Evolutionary conservation across 768 basidiomycete species (phyloP).

Genomic region (Boletus subparvulus): DNA sequence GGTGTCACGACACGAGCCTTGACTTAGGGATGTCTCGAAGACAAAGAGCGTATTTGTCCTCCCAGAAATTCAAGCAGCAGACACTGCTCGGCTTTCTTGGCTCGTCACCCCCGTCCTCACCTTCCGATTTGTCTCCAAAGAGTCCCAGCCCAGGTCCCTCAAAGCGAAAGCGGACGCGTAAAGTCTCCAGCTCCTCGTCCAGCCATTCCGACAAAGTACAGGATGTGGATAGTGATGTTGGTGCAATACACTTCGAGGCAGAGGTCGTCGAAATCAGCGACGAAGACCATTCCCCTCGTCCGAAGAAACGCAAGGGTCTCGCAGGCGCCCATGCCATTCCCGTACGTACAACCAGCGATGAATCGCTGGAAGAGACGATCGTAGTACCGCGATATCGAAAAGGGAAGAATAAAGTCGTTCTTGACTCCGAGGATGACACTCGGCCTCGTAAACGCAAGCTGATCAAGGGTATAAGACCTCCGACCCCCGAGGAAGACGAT

Average conservation of each 20-base stretch:
- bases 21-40: constrained; percentile 3
- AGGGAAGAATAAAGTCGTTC: constrained; percentile 20
- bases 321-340: constrained; percentile 16
- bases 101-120: constrained; percentile 30
- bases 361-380: constrained; percentile 20
- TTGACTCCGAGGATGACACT: constrained; percentile 38
- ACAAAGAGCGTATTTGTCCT: constrained; percentile 4
- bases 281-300: constrained; percentile 27
- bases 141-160: not conserved
- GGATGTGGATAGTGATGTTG: constrained; percentile 45
- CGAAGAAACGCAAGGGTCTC: constrained; percentile 18
- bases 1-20: not conserved
- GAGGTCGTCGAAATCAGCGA: constrained; percentile 22
- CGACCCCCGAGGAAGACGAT: constrained; percentile 43
- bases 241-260: constrained; percentile 51
- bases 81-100: constrained; percentile 40
- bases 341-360: constrained; percentile 18
- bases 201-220: constrained; percentile 19
- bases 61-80: constrained; percentile 41
- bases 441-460: constrained; percentile 41
- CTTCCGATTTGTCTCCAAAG: constrained; percentile 2
- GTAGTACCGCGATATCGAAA: constrained; percentile 20
- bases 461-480: constrained; percentile 43
- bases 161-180: constrained; percentile 18
- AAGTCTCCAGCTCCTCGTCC: constrained; percentile 12